Base-by-base conservation (phyloP, 2,329 filamentous ascomycete genomes). In the Didymosphaeria variabile region DNA sequence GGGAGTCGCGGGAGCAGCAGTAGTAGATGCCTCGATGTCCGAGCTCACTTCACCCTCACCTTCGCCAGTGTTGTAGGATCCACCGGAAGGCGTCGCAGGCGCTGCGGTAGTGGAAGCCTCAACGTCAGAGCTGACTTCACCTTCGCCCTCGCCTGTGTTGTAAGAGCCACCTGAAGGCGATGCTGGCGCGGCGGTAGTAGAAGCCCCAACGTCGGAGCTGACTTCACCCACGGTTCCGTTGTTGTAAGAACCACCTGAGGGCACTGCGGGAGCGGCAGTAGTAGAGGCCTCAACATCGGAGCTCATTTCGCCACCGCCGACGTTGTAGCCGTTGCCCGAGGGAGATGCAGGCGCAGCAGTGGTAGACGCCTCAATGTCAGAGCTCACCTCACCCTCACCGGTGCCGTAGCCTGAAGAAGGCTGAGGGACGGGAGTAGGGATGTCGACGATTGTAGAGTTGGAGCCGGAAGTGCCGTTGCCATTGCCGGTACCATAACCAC, bases 311-410 rank as follows among this genome's bases (percentile, higher is more conserved):
- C 38, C 19, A 15, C 34, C 31, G 23, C 51, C 51, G 26, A 9
- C 40, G 50, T 40, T 40, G 34, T 52, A 52, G 19, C 50, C 50
- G 21, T 52, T 40, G 12, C 50, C 50, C 40, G 50, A 52, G 3
- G 50, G 50, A 10, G n/a, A 8, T 4, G 21, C 34, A 9, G 34
- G 50, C 1, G 50, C 36, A 9, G 50, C 32, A 36, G 34, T 36
- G 4, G 34, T 36, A 7, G 34, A 36, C 3, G 34, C 34, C 34
- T 12, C 34, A 36, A 36, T 12, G 3, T 36, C 34, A 3, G 34
- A 36, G 34, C 42, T 23, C 7, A 17, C 38, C 38, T 40, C 38
- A 15, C 13, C 13, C 17, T 40, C 38, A 19, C 42, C 19, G 19
- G 19, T 45, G 10, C 42, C 42, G 19, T 45, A 45, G 10, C 42